Conservation (phyloP, 768 basidiomycete genomes). For the Tylopilus sp. region DNA sequence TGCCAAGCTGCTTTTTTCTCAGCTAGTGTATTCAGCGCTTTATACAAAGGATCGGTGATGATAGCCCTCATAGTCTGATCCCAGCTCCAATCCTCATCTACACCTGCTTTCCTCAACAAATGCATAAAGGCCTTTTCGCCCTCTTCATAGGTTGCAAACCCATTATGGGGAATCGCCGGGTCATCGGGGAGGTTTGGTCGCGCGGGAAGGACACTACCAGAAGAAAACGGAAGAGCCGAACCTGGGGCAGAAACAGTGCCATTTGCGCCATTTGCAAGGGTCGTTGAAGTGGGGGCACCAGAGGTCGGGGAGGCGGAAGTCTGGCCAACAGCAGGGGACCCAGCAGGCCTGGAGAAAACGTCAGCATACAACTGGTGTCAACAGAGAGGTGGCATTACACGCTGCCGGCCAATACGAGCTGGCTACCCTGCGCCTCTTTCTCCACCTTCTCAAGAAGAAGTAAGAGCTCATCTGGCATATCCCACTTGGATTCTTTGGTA, state of each 20-base stretch:
- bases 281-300: slow-evolving; percentile 38
- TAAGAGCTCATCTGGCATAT: slow-evolving; percentile 90
- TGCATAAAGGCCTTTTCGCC: slow-evolving; percentile 94
- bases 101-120: slow-evolving; percentile 83
- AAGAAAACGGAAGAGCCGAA: slow-evolving; percentile 60
- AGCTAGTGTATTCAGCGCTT: slow-evolving; percentile 86
- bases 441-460: slow-evolving; percentile 84
- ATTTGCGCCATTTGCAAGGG: slow-evolving; percentile 46
- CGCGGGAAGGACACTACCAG: slow-evolving; percentile 60
- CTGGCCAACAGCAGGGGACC: slow-evolving; percentile 44
- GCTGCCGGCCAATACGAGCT: slow-evolving; percentile 34
- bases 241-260: slow-evolving; percentile 45
- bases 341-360: slow-evolving; percentile 23
- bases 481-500: slow-evolving; percentile 95
- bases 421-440: slow-evolving; percentile 53
- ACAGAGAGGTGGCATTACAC: slow-evolving; percentile 16
- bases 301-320: slow-evolving; percentile 41
- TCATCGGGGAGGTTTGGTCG: slow-evolving; percentile 83
- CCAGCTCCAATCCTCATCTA: slow-evolving; percentile 95
- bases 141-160: slow-evolving; percentile 81
- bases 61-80: slow-evolving; percentile 97
- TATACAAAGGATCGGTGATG: slow-evolving; percentile 97
- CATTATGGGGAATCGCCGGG: slow-evolving; percentile 85
- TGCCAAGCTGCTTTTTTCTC: slow-evolving; percentile 95
- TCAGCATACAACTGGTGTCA: slow-evolving; percentile 2